Evolutionary conservation across 2,329 filamentous ascomycete species (phyloP).

Genomic region (Colletotrichum sansevieriae): DNA sequence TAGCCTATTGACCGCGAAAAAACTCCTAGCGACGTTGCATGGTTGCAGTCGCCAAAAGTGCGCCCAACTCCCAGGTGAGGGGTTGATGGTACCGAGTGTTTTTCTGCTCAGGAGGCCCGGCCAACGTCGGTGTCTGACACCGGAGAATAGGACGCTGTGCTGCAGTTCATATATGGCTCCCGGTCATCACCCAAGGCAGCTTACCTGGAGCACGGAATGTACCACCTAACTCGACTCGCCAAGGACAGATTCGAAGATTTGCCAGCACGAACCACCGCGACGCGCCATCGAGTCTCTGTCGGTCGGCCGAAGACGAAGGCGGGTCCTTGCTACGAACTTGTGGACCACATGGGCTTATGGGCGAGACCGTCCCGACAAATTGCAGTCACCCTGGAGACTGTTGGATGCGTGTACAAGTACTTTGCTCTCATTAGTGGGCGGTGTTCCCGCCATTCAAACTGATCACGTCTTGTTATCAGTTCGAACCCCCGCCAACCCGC

Average conservation of each 20-base stretch:
- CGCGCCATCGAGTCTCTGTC: conserved; percentile 3
- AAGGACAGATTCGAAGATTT: neutral
- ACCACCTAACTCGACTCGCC: conserved; percentile 20
- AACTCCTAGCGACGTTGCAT: conserved; percentile 33
- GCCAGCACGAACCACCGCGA: neutral
- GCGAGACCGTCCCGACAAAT: neutral
- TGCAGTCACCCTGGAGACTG: neutral
- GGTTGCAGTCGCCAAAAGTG: conserved; percentile 33
- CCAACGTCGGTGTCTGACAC: conserved; percentile 8
- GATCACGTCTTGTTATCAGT: conserved; percentile 25
- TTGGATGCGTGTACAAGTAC: conserved; percentile 6
- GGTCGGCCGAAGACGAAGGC: conserved; percentile 15
- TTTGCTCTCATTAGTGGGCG: neutral
- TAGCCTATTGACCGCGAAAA: conserved; percentile 9
- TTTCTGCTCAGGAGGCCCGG: conserved; percentile 9
- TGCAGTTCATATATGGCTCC: neutral
- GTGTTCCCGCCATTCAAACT: conserved; percentile 32
- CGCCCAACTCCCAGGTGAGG: conserved; percentile 3
- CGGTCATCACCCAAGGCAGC: conserved; percentile 6
- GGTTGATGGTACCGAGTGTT: neutral
- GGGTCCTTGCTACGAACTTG: neutral
- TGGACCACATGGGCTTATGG: neutral
- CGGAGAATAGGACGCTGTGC: conserved; percentile 22
- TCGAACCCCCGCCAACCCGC: conserved; percentile 17
- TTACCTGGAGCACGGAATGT: neutral